Base-by-base conservation (phyloP, 331 rosid species). In the Malus hybrid region DNA sequence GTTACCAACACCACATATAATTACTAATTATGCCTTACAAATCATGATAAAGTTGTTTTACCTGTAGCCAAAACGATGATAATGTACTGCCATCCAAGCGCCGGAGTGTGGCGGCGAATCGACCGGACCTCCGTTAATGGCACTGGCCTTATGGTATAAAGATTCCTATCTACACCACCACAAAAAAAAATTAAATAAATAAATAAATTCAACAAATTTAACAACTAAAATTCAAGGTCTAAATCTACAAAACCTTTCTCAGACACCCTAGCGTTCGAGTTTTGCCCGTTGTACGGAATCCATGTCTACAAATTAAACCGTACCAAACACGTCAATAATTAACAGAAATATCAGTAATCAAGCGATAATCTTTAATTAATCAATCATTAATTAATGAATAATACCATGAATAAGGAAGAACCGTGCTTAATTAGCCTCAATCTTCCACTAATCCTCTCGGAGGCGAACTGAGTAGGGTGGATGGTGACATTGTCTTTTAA, bases 71-170 rank as follows among this genome's bases (percentile, higher is more conserved):
- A 83, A 77, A 95, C 96, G 65, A 92, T 83, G 44, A 90, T 90
- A 77, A 89, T 75, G 86, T 92, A 92, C 85, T 88, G 97, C 97
- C 99, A 95, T 15, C 96, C 97, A 72, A 95, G 83, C 13, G 99
- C 82, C 0, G 99, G 99, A 77, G 79, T 86, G 80, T 92, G 98
- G 79, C 97, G 89, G 27, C 96, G 91, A 57, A 95, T 89, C 64
- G 98, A 95, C 87, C 97, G 86, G 76, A 92, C 87, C 63, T 92
- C 97, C 1, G 97, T 84, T 79, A 95, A 82, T 34, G 97, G 89
- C 70, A 89, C 93, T 18, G 84, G 91, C 68, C 88, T 86, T 78
- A 95, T 95, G 66, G 99, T 90, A 79, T 95, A 95, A 60, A 95
- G 97, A 77, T 66, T 89, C 83, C 82, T 90, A 76, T 92, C 99